phyloP scores from a whole-genome alignment of 2,329 filamentous ascomycete species.

The Cadophora malorum region DNA sequence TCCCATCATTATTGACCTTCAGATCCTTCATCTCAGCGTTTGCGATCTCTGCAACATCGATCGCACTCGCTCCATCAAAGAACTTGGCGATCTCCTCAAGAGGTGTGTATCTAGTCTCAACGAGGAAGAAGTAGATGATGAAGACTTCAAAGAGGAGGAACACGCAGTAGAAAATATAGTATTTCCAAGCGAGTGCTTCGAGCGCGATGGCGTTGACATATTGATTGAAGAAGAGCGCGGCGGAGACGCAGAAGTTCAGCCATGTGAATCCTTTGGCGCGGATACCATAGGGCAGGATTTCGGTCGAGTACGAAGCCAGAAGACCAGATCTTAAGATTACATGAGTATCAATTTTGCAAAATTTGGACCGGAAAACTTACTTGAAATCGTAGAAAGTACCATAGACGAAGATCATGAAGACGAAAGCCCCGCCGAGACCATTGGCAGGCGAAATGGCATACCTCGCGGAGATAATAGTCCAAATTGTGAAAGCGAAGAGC shows the following conservation, averaged over 20 bases:
- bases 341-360: constrained; percentile 51
- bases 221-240: constrained; percentile 37
- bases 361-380: constrained; percentile 53
- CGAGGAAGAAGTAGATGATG: constrained; percentile 42
- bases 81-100: constrained; percentile 52
- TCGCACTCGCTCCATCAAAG: constrained; percentile 51
- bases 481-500: constrained; percentile 40
- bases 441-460: constrained; percentile 54
- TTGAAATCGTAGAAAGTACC: constrained; percentile 60
- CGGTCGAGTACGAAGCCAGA: constrained; percentile 60
- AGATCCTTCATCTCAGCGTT: constrained; percentile 20
- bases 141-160: constrained; percentile 39
- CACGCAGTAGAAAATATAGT: constrained; percentile 50
- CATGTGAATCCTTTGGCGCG: constrained; percentile 45
- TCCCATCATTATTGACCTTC: background rate
- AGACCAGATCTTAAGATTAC: constrained; percentile 59
- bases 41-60: constrained; percentile 23
- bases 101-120: constrained; percentile 51
- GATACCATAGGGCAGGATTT: constrained; percentile 63
- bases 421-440: constrained; percentile 55
- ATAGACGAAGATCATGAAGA: constrained; percentile 56
- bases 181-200: constrained; percentile 48
- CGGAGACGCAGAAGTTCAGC: constrained; percentile 29
- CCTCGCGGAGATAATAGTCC: constrained; percentile 51
- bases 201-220: constrained; percentile 51